Evolutionary conservation across 345 rosid species (phyloP).

Genomic region (Camelina laxa): DNA sequence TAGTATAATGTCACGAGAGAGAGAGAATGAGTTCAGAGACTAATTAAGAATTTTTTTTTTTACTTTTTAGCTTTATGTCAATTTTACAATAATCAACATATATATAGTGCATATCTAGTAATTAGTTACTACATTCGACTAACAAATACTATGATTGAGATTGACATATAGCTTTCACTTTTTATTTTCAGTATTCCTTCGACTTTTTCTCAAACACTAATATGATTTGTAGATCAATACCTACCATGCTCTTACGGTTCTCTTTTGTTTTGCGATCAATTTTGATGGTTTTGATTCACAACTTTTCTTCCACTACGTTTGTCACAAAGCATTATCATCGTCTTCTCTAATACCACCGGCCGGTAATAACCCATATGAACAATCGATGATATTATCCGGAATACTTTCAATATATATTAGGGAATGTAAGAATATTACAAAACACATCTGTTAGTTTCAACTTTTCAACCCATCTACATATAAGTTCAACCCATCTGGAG

Average conservation of each 20-base stretch:
- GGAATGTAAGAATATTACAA: not conserved
- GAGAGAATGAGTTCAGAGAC: not conserved
- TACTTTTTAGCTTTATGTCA: slow-evolving; percentile 16
- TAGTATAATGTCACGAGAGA: not conserved
- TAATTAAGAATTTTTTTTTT: not conserved
- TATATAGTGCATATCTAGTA: not conserved
- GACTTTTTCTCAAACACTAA: not conserved
- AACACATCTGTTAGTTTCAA: not conserved
- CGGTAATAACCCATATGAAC: not conserved
- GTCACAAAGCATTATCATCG: not conserved
- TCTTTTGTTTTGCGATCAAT: not conserved
- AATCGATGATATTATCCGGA: not conserved
- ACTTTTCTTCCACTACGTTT: not conserved
- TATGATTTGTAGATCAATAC: not conserved
- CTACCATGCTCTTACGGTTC: not conserved
- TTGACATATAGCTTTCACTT: not conserved
- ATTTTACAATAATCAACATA: not conserved
- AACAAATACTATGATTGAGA: slow-evolving; percentile 6
- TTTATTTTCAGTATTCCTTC: not conserved
- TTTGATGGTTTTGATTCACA: not conserved
- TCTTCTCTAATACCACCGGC: not conserved
- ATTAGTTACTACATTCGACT: slow-evolving; percentile 18
- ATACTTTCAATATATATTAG: not conserved
- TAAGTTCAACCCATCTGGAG: too few relatives aligned
- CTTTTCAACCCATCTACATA: not conserved